Base-by-base conservation (phyloP, 108 stramenopile genomes). In the Ochromonas danica region DNA sequence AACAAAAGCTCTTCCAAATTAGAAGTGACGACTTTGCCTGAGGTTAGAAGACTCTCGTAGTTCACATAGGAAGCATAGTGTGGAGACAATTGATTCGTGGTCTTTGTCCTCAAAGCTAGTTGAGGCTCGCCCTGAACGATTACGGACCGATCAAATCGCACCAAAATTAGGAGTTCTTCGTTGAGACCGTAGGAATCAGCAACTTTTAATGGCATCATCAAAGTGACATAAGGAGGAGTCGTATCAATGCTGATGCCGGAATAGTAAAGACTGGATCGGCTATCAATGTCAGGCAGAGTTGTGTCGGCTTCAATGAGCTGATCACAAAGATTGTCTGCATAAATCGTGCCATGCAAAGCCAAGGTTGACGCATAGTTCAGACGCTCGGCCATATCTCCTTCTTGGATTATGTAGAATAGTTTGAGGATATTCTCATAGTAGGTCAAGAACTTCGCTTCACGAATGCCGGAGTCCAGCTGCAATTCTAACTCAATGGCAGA, bases 81-180 rank as follows among this genome's bases (percentile, higher is more conserved):
- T 60, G 25, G 25, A 60, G 57, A 60, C 57, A 25, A 25, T 25
- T 25, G 25, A 60, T 60, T 25, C 57, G 25, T 60, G 25, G 25
- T 25, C 57, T n/a, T n/a, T n/a, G n/a, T n/a, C n/a, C n/a, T n/a
- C n/a, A n/a, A n/a, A n/a, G n/a, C n/a, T n/a, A 75, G 72, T 35
- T 6, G 3, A 33, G 72, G 72, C 14, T 57, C 6, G 51, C 72
- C 72, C 14, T 17, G 17, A 6, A 75, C 72, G 27, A 75, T 41
- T 6, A 75, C 72, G 14, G 72, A 33, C 51, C 10, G 6, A 36
- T 33, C 28, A 25, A 75, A 75, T 27, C 72, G 43, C 3, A 60
- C 72, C 40, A 75, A 6, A 10, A 75, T 36, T 25, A 75, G 6
- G 31, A 75, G 14, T 33, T 27, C 40, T 41, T 75, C 72, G 40